phyloP scores from a whole-genome alignment of 306 rosid species.

The Dryas octopetala region DNA sequence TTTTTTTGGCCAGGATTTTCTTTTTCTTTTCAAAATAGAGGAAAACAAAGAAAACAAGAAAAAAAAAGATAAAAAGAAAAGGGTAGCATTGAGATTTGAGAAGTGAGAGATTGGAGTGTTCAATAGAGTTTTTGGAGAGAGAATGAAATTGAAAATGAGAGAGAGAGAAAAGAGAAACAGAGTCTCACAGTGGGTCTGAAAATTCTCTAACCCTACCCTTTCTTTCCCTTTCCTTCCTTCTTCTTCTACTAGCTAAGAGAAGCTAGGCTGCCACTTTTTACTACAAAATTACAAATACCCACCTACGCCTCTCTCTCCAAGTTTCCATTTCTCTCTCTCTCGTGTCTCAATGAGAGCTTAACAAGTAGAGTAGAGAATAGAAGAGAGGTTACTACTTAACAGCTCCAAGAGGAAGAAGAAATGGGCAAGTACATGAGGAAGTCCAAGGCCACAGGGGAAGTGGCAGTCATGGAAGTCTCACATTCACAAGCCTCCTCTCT shows the following conservation, averaged over 20 bases:
- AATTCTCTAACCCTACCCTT: constrained; percentile 3
- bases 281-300: constrained; percentile 26
- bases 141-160: background rate
- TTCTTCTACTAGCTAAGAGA: background rate
- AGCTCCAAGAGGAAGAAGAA: background rate
- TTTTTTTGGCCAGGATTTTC: too few species aligned
- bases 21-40: too few species aligned
- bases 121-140: background rate
- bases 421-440: constrained; percentile 97
- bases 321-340: background rate
- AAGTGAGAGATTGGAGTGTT: too few species aligned
- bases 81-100: too few species aligned
- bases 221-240: background rate
- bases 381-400: constrained; percentile 23
- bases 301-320: background rate
- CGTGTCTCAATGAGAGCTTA: constrained; percentile 30
- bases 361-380: background rate
- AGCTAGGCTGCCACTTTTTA: background rate
- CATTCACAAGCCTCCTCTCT: constrained; percentile 38
- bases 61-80: background rate
- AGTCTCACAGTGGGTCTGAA: constrained; percentile 16
- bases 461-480: constrained; percentile 60
- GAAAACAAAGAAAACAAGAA: background rate
- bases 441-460: constrained; percentile 56
- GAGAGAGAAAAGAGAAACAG: background rate